Evolutionary conservation across 2,329 filamentous ascomycete genomes (phyloP), one percentile per base, ranked within the genome.

Genomic region (Cladobotryum protrusum): DNA sequence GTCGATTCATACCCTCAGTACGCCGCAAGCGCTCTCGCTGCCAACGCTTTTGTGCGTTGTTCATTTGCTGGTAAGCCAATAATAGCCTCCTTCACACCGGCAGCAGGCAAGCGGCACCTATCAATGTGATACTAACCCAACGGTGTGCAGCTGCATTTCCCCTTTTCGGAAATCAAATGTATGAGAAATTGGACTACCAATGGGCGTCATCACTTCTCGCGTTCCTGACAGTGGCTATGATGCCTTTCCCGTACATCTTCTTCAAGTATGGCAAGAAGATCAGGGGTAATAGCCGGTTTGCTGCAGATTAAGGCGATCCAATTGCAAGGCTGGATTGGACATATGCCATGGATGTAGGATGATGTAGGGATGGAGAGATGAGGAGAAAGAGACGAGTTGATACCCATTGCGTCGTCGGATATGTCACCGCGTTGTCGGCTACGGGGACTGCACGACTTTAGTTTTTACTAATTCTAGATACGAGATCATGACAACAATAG

Each of bases 1-100:
- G 89, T 88, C 57, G 87, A 89, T 64, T 85, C 86, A 18, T 91
- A 91, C 67, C 85, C 86, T 48, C 67, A 81, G 20, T 89, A 87
- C 63, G 86, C 86, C 20, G 87, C 87, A 43, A 83, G 78, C 51
- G 89, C 89, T 4, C 75, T 96, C 66, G 89, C 90, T 12, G 89
- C 89, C 41, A 93, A 95, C 61, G 86, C 85, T 43, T 88, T 93
- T 64, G 79, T 86, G 50, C 79, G 91, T 47, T 89, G 85, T 56
- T 74, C 77, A 17, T 93, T 95, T 72, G 90, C 86, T 52, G 76
- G 77, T 79, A 61, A 69, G 76, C 45, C 24, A 44, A 36, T 24
- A 34, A 39, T 34, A 18, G 18, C 18, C 36, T 17, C 20, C 19
- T 12, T 15, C n/a, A 32, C 35, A 37, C 35, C 35, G 14, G 9